phyloP scores from a whole-genome alignment of 2,329 filamentous ascomycete genomes.

The Aspergillus sp. region DNA sequence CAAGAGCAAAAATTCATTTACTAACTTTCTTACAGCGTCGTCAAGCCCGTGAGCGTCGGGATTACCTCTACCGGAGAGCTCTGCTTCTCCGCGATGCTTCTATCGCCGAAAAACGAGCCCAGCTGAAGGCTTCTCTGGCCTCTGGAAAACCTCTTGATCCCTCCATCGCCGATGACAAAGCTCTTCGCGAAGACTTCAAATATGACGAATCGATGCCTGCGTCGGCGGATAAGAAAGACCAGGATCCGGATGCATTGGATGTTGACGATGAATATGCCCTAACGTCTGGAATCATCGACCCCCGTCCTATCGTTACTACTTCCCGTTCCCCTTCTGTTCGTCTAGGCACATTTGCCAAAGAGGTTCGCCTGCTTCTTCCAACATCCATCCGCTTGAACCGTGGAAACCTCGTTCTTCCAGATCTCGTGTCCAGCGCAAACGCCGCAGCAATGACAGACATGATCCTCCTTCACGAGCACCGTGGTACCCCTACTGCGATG shows the following conservation, averaged over 20 bases:
- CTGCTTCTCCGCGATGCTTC: conserved; percentile 85
- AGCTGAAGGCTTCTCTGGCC: conserved; percentile 79
- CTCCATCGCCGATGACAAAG: conserved; percentile 78
- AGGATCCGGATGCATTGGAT: conserved; percentile 77
- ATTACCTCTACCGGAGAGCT: conserved; percentile 88
- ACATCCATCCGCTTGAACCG: conserved; percentile 86
- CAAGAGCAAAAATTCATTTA: conserved; percentile 1
- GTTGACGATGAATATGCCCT: conserved; percentile 89
- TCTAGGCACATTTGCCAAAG: conserved; percentile 86
- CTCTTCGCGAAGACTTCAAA: conserved; percentile 79
- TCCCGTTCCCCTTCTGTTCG: conserved; percentile 81
- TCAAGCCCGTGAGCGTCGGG: conserved; percentile 73
- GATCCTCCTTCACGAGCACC: conserved; percentile 83
- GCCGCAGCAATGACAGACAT: conserved; percentile 78
- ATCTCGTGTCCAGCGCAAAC: conserved; percentile 77
- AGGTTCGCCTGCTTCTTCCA: conserved; percentile 76
- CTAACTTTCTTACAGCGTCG: conserved; percentile 47
- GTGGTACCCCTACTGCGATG: conserved; percentile 85
- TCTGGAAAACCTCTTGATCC: conserved; percentile 82
- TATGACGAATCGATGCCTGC: conserved; percentile 82
- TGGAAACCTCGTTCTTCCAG: conserved; percentile 82
- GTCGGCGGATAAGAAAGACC: conserved; percentile 49
- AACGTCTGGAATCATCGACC: conserved; percentile 86
- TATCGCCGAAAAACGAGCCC: conserved; percentile 84
- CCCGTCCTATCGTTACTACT: conserved; percentile 84